Evolutionary conservation across 2,329 filamentous ascomycete species (phyloP).

Genomic region (Aspergillus sp.): DNA sequence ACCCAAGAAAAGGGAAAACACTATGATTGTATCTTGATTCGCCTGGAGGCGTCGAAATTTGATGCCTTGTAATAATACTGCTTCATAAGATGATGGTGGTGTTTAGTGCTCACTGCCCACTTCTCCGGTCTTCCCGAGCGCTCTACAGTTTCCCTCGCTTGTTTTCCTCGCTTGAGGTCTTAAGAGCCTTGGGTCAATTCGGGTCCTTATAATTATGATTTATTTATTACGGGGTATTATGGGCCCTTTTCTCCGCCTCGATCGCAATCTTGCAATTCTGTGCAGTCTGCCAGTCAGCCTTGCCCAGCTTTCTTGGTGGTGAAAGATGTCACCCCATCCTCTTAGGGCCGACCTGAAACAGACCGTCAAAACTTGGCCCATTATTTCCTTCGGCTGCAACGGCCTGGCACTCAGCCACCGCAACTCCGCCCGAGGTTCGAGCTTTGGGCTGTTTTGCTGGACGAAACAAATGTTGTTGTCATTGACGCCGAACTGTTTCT

Average conservation of each 20-base stretch:
- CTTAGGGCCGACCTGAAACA: slow-evolving; percentile 7
- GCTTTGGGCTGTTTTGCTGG: background rate
- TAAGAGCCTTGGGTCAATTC: background rate
- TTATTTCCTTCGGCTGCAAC: background rate
- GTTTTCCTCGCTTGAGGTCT: background rate
- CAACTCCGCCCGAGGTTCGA: slow-evolving; percentile 2
- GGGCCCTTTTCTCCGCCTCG: background rate
- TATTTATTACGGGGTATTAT: background rate
- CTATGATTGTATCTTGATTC: background rate
- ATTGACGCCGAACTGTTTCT: background rate
- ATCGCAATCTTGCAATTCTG: background rate
- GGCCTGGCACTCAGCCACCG: background rate
- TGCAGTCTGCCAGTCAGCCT: slow-evolving; percentile 5
- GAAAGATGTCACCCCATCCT: background rate
- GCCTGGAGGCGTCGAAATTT: background rate
- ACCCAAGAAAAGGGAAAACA: background rate
- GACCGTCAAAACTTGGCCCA: slow-evolving; percentile 6
- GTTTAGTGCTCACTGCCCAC: background rate
- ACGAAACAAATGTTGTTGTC: slow-evolving; percentile 10
- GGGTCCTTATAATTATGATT: background rate
- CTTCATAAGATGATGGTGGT: background rate
- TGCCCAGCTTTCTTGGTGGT: background rate
- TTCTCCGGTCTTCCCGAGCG: background rate
- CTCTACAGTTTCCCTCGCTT: background rate
- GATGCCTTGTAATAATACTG: background rate